Base-by-base conservation (phyloP, 192 early-diverging fungal species). In the Phlyctochytrium planicorne region DNA sequence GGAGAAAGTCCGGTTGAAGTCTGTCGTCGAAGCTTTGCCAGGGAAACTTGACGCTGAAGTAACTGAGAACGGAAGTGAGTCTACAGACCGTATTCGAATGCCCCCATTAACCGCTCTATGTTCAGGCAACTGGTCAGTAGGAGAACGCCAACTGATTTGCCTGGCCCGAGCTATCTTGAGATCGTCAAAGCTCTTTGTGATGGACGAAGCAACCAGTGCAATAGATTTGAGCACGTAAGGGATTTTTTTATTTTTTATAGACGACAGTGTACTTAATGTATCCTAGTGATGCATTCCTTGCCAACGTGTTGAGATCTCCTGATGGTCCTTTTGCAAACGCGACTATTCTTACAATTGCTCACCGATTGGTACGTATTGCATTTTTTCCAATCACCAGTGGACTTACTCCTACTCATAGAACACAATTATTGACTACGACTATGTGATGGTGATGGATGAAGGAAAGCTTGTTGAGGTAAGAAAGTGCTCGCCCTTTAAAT, bases 81-180 rank as follows among this genome's bases (percentile, higher is more conserved):
- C 82, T 62, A 84, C 80, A 24, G 83, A n/a, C n/a, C n/a, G n/a
- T n/a, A n/a, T n/a, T n/a, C n/a, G n/a, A n/a, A n/a, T n/a, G n/a
- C n/a, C n/a, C n/a, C n/a, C n/a, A n/a, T n/a, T n/a, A n/a, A n/a
- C n/a, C n/a, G n/a, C n/a, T n/a, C n/a, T n/a, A n/a, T n/a, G n/a
- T n/a, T n/a, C n/a, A n/a, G n/a, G 65, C 34, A 95, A 94, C 73
- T 89, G 84, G 65, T 85, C 81, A 23, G 83, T 90, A 55, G 93
- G 94, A 24, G 91, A 96, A 70, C 79, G 89, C 4, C 94, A 96
- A 73, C 74, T 96, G 23, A 67, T 93, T 34, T 92, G 91, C 67
- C 80, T 93, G 60, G 87, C 90, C 2, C 82, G 91, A 24, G 90
- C 91, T n/a, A 77, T 93, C 59, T 67, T 93, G 24, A 70, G 83